phyloP scores from a whole-genome alignment of 2,329 filamentous ascomycete genomes.

The Aspergillaceae sp. region DNA sequence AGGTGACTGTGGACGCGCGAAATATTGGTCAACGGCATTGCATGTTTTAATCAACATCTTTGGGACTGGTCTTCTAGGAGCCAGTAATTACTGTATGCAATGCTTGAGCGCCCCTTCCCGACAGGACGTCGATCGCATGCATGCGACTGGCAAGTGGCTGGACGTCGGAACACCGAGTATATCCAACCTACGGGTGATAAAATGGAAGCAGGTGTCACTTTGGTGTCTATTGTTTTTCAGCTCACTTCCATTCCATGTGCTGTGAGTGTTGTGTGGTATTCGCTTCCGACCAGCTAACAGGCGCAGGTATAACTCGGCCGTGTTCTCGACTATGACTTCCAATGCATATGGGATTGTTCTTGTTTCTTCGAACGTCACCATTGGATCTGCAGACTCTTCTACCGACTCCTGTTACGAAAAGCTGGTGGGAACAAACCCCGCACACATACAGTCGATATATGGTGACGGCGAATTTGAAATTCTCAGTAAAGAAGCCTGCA shows the following conservation, averaged over 20 bases:
- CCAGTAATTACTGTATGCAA: constrained; percentile 48
- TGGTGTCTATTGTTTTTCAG: constrained; percentile 4
- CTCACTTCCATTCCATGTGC: constrained; percentile 11
- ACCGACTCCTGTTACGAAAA: too few relatives aligned
- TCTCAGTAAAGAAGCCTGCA: not conserved
- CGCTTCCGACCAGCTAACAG: not conserved
- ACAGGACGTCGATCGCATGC: constrained; percentile 41
- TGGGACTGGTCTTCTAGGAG: constrained; percentile 38
- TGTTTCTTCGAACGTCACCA: not conserved
- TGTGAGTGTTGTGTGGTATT: constrained; percentile 6
- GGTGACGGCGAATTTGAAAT: not conserved
- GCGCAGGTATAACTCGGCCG: constrained; percentile 4
- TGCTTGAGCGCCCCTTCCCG: constrained; percentile 43
- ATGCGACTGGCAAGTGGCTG: constrained; percentile 34
- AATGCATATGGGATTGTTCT: constrained; percentile 1
- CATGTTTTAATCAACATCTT: constrained; percentile 45
- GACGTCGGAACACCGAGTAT: constrained; percentile 36
- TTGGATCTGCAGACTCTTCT: not conserved
- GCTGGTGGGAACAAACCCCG: too few relatives aligned
- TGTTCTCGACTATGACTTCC: constrained; percentile 1
- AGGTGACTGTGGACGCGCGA: constrained; percentile 3
- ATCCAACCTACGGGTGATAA: constrained; percentile 15
- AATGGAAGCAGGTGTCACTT: constrained; percentile 22
- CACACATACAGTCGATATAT: too few relatives aligned
- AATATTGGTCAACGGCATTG: constrained; percentile 11